phyloP scores from a whole-genome alignment of 208 protist species.

The Acanthamoeba sp. region DNA sequence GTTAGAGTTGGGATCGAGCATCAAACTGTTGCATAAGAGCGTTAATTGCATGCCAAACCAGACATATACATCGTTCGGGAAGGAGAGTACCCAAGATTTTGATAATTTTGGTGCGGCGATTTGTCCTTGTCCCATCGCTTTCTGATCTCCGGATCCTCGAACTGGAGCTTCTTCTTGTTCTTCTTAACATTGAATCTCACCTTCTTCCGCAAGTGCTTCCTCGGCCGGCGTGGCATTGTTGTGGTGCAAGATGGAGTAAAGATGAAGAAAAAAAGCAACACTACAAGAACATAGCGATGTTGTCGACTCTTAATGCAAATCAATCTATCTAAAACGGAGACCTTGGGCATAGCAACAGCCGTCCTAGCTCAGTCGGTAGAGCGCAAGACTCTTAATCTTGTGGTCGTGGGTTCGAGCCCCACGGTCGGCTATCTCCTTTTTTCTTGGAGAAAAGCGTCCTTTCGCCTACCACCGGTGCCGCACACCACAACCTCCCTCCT shows the following conservation, averaged over 20 bases:
- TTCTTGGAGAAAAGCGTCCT: too few species aligned
- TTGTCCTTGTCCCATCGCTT: constrained; percentile 39
- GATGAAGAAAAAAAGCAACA: background rate
- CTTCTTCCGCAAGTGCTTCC: constrained; percentile 22
- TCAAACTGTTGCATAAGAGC: background rate
- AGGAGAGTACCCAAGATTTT: background rate
- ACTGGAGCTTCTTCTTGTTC: constrained; percentile 24
- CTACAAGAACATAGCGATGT: too few species aligned
- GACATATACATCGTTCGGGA: background rate
- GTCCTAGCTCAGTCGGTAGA: constrained; percentile 66
- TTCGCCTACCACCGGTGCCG: too few species aligned
- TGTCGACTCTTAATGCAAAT: too few species aligned
- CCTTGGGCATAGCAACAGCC: too few species aligned
- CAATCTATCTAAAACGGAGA: too few species aligned
- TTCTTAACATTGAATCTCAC: background rate
- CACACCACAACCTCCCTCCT: too few species aligned
- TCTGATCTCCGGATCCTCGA: constrained; percentile 1
- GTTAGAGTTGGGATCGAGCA: background rate
- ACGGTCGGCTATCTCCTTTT: too few species aligned
- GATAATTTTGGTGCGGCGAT: constrained; percentile 41
- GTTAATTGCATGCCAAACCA: background rate
- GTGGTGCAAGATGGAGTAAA: background rate
- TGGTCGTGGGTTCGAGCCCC: too few species aligned
- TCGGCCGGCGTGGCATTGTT: background rate
- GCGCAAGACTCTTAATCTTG: too few species aligned